Evolutionary conservation across 208 protist species (phyloP), one percentile per base, ranked within the genome.

Genomic region (Crithidia sp.): DNA sequence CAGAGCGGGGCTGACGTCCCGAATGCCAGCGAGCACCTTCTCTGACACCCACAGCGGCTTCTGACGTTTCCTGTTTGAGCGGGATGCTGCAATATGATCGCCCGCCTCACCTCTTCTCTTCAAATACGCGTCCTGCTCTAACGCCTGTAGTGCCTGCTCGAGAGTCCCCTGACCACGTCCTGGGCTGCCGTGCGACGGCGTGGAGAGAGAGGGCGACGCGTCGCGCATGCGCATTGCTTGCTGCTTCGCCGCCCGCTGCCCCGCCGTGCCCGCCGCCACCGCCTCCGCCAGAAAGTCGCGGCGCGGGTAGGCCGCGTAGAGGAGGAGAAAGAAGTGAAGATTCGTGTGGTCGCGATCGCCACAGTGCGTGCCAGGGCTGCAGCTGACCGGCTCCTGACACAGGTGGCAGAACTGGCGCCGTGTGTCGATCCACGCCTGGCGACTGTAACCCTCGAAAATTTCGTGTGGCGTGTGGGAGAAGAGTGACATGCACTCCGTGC

Each of bases 271-370:
- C 13, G 50, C 52, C 9, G n/a, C 16, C 40, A 41, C 67, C 17
- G 72, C 79, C 9, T 55, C 68, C 0, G 43, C 50, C 39, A 82
- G 7, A 19, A 58, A 55, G 59, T 86, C 75, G 6, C 82, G 69
- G 12, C 88, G 86, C 2, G 88, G 85, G 66, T 87, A 93, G 19
- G 60, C 66, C 2, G 88, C 81, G 83, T 93, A 94, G 8, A 96
- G 79, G 52, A 90, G 89, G 10, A 96, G 76, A 71, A 96, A 96
- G 43, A 90, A 93, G 64, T 93, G 89, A 68, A 93, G 52, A 56
- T 85, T 91, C 16, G 82, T 92, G 83, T 96, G 92, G 62, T 96
- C 92, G 13, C 92, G 77, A 62, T 94, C 89, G 44, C 89, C 82
- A 59, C 89, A 70, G 73, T 96, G 92, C 10, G 86, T 59, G 13